Evolutionary conservation across 129 eudicot genomes (phyloP), one percentile per base, ranked within the genome.

Genomic region (Oenanthe sinensis): DNA sequence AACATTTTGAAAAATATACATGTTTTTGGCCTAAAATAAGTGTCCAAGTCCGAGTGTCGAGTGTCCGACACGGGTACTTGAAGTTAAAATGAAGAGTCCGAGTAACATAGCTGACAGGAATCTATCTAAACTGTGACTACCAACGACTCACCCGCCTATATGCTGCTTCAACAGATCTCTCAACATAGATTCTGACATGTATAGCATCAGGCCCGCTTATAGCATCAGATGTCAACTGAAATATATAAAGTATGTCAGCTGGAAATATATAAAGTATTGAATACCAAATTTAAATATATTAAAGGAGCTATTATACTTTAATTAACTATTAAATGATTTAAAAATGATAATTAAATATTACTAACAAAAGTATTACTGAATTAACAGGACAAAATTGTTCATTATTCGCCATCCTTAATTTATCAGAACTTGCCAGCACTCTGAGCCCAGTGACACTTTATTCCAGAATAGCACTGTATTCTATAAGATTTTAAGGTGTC

Each of bases 101-200:
- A n/a, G n/a, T n/a, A n/a, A n/a, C n/a, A n/a, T n/a, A n/a, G n/a
- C 22, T 46, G 47, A 8, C 60, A 19, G 44, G 16, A 13, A 79
- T 48, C 76, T 40, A 78, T 54, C 37, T 17, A 48, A 49, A 37
- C 39, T 17, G 69, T 24, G 67, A 45, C 42, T 77, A 69, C n/a
- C 77, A 28, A 71, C 44, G 80, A 85, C 91, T 77, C 81, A 95
- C 99, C 96, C 87, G 92, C 71, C 46, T 75, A 84, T 87, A 90
- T 80, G 96, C 91, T 54, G 96, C 96, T 80, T 81, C 83, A 81
- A 85, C 79, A 79, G 99, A 92, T 52, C 79, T 86, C 80, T 91
- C 82, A 50, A 90, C 82, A 81, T 90, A 86, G 76, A 55, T 71
- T 84, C 78, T 88, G 80, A 86, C 86, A 87, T 83, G 86, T 71